Conservation (phyloP, 1,139 yeast genomes). For the Yamadazyma blattariae region DNA sequence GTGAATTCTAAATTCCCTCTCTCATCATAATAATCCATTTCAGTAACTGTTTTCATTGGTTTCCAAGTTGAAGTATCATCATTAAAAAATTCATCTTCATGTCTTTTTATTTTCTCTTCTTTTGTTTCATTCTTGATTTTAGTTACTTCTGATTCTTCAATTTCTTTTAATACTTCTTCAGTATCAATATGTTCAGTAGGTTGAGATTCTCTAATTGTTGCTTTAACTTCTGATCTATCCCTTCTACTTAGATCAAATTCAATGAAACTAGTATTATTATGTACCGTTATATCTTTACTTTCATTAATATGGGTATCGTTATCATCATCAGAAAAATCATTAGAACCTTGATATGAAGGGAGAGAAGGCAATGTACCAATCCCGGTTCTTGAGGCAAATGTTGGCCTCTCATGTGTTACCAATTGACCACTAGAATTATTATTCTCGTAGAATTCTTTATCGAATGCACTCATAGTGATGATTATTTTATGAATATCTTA, state of each 20-base stretch:
- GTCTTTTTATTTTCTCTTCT: conserved; percentile 9
- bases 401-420: conserved; percentile 9
- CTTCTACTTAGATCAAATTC: conserved; percentile 31
- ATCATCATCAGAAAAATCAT: conserved; percentile 8
- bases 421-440: conserved; percentile 5
- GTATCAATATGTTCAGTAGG: conserved; percentile 5
- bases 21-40: conserved; percentile 50
- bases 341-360: conserved; percentile 12
- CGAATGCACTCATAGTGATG: conserved; percentile 2
- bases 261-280: conserved; percentile 20
- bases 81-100: conserved; percentile 37
- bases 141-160: neutral
- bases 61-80: conserved; percentile 44
- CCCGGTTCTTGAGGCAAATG: conserved; percentile 17
- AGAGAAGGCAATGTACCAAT: conserved; percentile 20
- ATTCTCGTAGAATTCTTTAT: conserved; percentile 2
- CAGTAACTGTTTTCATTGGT: conserved; percentile 50
- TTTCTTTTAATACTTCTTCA: conserved; percentile 2
- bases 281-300: conserved; percentile 3
- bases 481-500: too few relatives aligned
- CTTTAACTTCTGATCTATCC: conserved; percentile 4
- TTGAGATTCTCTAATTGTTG: conserved; percentile 7
- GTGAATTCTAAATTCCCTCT: conserved; percentile 47
- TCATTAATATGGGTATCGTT: conserved; percentile 3
- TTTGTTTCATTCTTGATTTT: conserved; percentile 2